Evolutionary conservation across 192 early-diverging fungal species (phyloP), one percentile per base, ranked within the genome.

Genomic region (Backusella australiensis): DNA sequence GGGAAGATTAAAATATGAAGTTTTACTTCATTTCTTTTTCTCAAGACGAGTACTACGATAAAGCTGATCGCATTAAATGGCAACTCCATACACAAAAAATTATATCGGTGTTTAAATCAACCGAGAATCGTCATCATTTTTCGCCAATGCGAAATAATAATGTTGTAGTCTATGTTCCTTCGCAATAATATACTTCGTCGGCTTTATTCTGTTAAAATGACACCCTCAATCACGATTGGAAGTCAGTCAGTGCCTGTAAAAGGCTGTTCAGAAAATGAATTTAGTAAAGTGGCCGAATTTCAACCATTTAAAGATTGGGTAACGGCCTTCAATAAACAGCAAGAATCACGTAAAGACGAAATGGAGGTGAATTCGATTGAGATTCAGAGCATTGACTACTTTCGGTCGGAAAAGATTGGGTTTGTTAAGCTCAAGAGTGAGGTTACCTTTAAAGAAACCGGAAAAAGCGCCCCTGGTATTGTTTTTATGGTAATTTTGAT

Each of bases 341-440:
- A 77, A 21, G 15, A 71, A 32, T n/a, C 34, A 12, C 44, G 19
- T 26, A 35, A 77, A 4, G 69, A 80, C 19, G 76, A 80, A 72
- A 69, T 93, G 6, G 74, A 65, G 6, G 77, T 94, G 44, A 46
- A 75, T 6, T 77, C 82, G 14, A 80, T 95, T 65, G 85, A 86
- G 32, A 79, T 96, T 59, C 92, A 92, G 65, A 91, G 87, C 78
- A 88, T 93, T n/a, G 95, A 94, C 73, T 79, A 83, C 35, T 96
- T 96, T 78, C 75, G 78, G 36, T 81, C 85, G 0, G 75, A 82
- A 9, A 87, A 88, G 0, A 79, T 94, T 69, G 94, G 95, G 14
- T 96, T 96, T 75, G 69, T 93, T 4, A 95, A 96, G 79, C 87
- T 95, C 49, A 76, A 82, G 38, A 85, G 88, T 2, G 85, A 90